Percentiles rank a stretch among this genome's conserved stretches.
Evolutionary conservation across 345 rosid genomes (phyloP).

Genomic region (Barbarea vulgaris): DNA sequence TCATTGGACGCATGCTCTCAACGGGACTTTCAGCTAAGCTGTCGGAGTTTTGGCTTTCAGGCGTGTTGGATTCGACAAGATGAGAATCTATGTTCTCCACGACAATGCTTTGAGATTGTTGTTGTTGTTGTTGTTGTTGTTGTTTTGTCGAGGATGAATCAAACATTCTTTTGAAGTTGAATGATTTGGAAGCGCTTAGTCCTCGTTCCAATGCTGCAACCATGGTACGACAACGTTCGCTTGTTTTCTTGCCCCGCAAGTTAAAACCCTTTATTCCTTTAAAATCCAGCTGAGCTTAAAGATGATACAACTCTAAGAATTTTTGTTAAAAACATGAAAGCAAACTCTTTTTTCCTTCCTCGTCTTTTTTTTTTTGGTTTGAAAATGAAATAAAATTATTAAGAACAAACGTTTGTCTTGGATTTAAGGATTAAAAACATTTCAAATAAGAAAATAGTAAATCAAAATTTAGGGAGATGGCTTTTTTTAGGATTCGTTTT

Average conservation of each 20-base stretch:
- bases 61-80: slow-evolving; percentile 39
- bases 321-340: slow-evolving; percentile 10
- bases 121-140: slow-evolving; percentile 35
- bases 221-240: slow-evolving; percentile 55
- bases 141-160: slow-evolving; percentile 48
- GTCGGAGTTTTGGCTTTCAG: slow-evolving; percentile 37
- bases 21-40: slow-evolving; percentile 33
- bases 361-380: background rate
- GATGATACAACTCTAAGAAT: slow-evolving; percentile 8
- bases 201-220: slow-evolving; percentile 64
- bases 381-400: slow-evolving; percentile 14
- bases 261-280: slow-evolving; percentile 28
- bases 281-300: slow-evolving; percentile 40
- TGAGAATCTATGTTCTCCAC: slow-evolving; percentile 35
- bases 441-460: slow-evolving; percentile 26
- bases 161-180: slow-evolving; percentile 48
- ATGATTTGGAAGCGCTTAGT: slow-evolving; percentile 54
- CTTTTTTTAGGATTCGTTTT: slow-evolving; percentile 19
- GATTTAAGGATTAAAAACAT: slow-evolving; percentile 27
- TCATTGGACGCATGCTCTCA: slow-evolving; percentile 31
- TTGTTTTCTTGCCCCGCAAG: slow-evolving; percentile 42
- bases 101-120: slow-evolving; percentile 23
- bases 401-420: slow-evolving; percentile 11
- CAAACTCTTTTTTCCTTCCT: too few species aligned
- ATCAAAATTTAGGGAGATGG: slow-evolving; percentile 20